Evolutionary conservation across 2,329 filamentous ascomycete genomes (phyloP), one percentile per base, ranked within the genome.

Genomic region (Triangularia setosa): DNA sequence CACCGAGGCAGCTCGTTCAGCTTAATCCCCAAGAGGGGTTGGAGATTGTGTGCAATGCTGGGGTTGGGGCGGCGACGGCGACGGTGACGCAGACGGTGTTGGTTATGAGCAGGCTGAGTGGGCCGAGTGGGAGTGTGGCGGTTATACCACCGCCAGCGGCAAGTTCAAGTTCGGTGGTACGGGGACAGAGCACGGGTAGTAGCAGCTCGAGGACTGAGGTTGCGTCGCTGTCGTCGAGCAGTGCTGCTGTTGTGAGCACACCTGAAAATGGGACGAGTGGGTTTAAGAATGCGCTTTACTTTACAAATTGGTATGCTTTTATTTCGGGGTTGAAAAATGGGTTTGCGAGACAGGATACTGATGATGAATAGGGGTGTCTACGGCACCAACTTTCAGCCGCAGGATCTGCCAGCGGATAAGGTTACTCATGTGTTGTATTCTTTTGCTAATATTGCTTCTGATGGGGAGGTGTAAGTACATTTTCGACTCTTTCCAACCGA

Each of bases 351-450:
- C n/a, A 14, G 11, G n/a, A 1, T 2, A 12, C 5, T 24, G 27
- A 9, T 40, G 25, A 40, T 64, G 7, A 7, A 52, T 63, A 80
- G 78, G 79, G 77, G 77, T 23, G 75, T 78, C 44, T 76, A 78
- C 33, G 74, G 74, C 21, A 74, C 75, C 62, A 71, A 87, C 64
- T 87, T 85, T 71, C 81, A 88, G 56, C 90, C 90, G 0, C 83
- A 90, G 69, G 82, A 90, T 66, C 79, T 96, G 7, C 88, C 88
- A 0, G 85, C 82, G 0, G 81, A 87, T 5, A 83, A 90, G 60
- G 79, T 95, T 33, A 94, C 90, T 0, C 91, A 94, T 70, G 78
- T 95, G 1, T 81, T 94, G 8, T 94, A 84, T 64, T 79, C 82
- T 0, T 84, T 85, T 69, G 79, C 78, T 23, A 76, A 82, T 48